Evolutionary conservation across 1,139 yeast genomes (phyloP), one percentile per base, ranked within the genome.

Genomic region (Suhomyces terraborum): DNA sequence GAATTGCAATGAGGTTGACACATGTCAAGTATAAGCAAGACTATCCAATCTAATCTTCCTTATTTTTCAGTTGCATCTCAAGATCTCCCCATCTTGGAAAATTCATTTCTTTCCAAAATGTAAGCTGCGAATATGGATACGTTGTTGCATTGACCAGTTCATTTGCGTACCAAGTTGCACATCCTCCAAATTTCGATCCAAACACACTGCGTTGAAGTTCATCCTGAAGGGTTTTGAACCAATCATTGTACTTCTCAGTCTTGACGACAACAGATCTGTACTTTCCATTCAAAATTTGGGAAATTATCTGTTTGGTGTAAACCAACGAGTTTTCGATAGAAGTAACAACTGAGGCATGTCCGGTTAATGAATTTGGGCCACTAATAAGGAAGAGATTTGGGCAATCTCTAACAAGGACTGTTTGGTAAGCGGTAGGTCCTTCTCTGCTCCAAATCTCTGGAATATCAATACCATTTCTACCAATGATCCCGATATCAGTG

Each of bases 301-400:
- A 48, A 3, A 66, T 59, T 13, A 67, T 55, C 28, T 54, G 56
- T 2, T 47, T 32, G 32, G 60, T 56, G 43, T 55, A 69, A 7
- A 48, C 52, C 40, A 66, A 57, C 4, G 62, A 64, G 50, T 68
- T 69, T 50, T 71, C 76, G 43, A 68, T 62, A 17, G 75, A 73
- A 49, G 67, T 55, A 4, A 70, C 69, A 38, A 69, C 75, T 1
- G 75, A 69, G 0, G 73, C 59, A 47, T 71, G 76, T 5, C 77
- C 77, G 10, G 75, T 67, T 13, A 73, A 71, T 3, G 72, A 58
- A 45, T 71, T 71, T 20, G 77, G 75, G 4, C 77, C 77, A 3
- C 62, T 71, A 46, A 71, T 56, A 8, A 62, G 20, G 46, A 69
- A 68, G 9, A 61, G 46, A 43, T 71, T 71, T 16, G 77, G 77